A percentile compares a stretch with the other conserved stretches of the same genome.
Conservation (phyloP, 2,329 filamentous ascomycete genomes). For the Beauveria varroae region DNA sequence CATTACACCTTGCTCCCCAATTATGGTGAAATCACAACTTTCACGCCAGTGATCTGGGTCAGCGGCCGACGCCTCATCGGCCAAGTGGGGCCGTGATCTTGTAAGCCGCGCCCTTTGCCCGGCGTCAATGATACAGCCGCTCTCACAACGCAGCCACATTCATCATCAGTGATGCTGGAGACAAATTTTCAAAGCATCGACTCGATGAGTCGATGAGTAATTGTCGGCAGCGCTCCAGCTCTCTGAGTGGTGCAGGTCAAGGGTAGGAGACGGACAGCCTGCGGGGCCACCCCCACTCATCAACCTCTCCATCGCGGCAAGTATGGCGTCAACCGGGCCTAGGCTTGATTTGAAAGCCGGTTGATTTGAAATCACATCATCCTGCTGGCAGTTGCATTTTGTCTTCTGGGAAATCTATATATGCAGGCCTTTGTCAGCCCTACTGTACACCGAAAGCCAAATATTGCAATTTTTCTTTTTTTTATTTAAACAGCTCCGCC, state of each 20-base stretch:
- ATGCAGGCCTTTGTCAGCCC: background rate
- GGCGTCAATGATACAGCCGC: background rate
- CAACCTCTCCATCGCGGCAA: background rate
- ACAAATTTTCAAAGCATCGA: conserved; percentile 1
- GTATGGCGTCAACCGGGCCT: conserved; percentile 1
- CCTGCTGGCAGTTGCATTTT: background rate
- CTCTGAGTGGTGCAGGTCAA: background rate
- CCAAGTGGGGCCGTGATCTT: background rate
- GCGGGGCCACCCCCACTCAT: background rate
- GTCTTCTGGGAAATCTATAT: background rate
- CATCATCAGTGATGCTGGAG: no score
- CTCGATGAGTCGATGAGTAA: conserved; percentile 6
- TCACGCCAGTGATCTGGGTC: background rate
- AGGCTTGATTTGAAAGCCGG: conserved; percentile 4
- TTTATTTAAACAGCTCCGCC: no score
- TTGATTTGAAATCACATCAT: conserved; percentile 11
- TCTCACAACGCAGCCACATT: background rate
- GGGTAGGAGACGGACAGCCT: background rate
- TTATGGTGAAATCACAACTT: background rate
- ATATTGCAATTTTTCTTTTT: no score
- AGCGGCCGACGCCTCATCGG: background rate
- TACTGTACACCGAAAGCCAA: no score
- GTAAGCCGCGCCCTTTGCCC: background rate
- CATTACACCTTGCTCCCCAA: background rate
- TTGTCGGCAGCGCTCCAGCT: background rate